These are phyloP conservation scores for Talaromyces piceae DNA, from an alignment of 2,329 filamentous ascomycete species.

Conservation along the genomic window DNA sequence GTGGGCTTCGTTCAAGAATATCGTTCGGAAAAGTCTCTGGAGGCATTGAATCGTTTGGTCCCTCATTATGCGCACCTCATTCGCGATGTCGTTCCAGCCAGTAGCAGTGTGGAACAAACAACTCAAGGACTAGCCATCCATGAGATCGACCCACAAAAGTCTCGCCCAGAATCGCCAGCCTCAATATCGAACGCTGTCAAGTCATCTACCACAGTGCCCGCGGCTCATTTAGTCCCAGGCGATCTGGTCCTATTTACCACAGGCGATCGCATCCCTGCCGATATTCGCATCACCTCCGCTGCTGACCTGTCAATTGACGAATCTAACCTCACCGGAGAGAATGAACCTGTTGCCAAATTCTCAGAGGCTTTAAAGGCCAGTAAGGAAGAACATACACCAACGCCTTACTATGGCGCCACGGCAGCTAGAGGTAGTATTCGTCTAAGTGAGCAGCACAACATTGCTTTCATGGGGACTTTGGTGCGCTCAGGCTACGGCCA, in stretches of 20 bases:
- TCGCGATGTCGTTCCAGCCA: conserved; percentile 43
- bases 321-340: conserved; percentile 94
- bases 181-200: conserved; percentile 59
- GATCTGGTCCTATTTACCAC: conserved; percentile 92
- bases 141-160: conserved; percentile 43
- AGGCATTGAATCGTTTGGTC: conserved; percentile 86
- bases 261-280: conserved; percentile 91
- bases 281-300: conserved; percentile 86
- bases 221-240: conserved; percentile 78
- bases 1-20: conserved; percentile 98
- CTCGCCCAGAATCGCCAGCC: conserved; percentile 42
- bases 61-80: conserved; percentile 96
- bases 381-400: conserved; percentile 32
- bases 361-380: conserved; percentile 50
- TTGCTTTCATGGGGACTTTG: conserved; percentile 96
- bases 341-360: conserved; percentile 79
- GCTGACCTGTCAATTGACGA: conserved; percentile 90
- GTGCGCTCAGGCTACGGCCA: conserved; percentile 93
- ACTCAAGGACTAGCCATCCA: conserved; percentile 25
- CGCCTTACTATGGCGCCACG: conserved; percentile 53
- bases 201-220: conserved; percentile 77
- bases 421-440: conserved; percentile 57
- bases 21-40: conserved; percentile 91
- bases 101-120: conserved; percentile 15
- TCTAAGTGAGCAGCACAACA: conserved; percentile 72